Conservation (phyloP, 345 rosid species). For the Adansonia digitata region DNA sequence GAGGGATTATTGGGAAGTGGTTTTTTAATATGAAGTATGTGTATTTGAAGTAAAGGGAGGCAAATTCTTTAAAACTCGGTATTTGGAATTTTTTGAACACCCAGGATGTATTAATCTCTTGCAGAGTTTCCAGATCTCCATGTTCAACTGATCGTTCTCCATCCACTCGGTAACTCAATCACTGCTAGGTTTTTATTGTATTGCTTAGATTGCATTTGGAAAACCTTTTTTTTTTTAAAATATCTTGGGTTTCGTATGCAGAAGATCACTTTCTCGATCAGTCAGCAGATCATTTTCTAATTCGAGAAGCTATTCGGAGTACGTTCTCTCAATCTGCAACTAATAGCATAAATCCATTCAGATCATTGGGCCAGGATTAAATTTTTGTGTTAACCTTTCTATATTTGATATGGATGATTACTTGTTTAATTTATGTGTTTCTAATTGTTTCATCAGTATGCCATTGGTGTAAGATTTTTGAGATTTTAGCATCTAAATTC, state of each 20-base stretch:
- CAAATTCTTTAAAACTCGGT: neutral
- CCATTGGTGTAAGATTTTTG: neutral
- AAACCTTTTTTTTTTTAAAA: neutral
- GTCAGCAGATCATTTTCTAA: slow-evolving; percentile 52
- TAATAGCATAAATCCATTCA: slow-evolving; percentile 4
- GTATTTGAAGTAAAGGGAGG: neutral
- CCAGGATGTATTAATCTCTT: slow-evolving; percentile 4
- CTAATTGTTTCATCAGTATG: neutral
- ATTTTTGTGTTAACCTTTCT: too few species aligned
- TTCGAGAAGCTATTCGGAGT: slow-evolving; percentile 66
- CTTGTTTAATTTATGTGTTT: neutral
- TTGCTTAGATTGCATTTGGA: neutral
- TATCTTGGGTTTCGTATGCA: slow-evolving; percentile 24
- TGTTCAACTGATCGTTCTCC: slow-evolving; percentile 22
- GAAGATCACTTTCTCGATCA: slow-evolving; percentile 53
- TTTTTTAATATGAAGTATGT: neutral
- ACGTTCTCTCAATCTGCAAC: slow-evolving; percentile 16
- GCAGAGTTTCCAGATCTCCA: slow-evolving; percentile 43
- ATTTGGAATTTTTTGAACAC: neutral
- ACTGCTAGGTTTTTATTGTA: slow-evolving; percentile 23
- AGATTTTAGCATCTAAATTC: slow-evolving; percentile 12
- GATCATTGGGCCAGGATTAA: neutral
- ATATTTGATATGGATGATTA: too few species aligned
- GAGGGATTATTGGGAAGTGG: neutral
- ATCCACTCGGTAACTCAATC: slow-evolving; percentile 32